These are phyloP conservation scores for Penicillium silybi DNA, from an alignment of 495 filamentous ascomycete species.

Conservation along the genomic window DNA sequence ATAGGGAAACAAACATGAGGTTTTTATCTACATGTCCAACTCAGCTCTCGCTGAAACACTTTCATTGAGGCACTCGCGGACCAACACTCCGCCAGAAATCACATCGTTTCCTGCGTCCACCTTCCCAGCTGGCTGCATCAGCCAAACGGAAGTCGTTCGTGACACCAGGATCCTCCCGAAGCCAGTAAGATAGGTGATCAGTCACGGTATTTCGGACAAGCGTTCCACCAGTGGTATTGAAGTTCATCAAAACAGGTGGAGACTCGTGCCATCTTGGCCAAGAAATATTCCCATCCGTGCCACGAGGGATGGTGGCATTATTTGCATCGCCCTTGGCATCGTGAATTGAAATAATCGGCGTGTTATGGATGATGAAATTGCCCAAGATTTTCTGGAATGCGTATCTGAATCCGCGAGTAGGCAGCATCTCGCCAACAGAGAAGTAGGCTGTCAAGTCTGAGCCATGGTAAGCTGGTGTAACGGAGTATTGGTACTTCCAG, in stretches of 20 bases:
- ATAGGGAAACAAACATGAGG: background rate
- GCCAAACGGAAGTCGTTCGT: constrained; percentile 45
- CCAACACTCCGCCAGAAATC: constrained; percentile 52
- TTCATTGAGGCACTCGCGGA: constrained; percentile 3
- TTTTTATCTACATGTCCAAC: too few relatives aligned
- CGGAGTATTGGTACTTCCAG: constrained; percentile 62
- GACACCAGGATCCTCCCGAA: constrained; percentile 38
- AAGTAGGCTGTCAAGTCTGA: constrained; percentile 53
- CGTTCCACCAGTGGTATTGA: constrained; percentile 20
- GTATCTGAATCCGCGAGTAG: constrained; percentile 9
- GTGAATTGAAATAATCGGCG: constrained; percentile 34
- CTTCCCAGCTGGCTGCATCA: constrained; percentile 53
- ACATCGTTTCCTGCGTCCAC: constrained; percentile 51
- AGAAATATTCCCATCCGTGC: background rate
- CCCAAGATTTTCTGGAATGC: constrained; percentile 36
- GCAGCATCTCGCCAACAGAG: constrained; percentile 16
- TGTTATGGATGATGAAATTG: constrained; percentile 50
- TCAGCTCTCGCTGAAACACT: background rate
- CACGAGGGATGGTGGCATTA: constrained; percentile 9
- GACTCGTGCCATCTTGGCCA: constrained; percentile 10
- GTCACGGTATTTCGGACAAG: constrained; percentile 8
- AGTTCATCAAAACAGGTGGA: constrained; percentile 12
- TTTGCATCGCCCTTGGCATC: constrained; percentile 7
- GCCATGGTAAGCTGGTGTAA: constrained; percentile 55
- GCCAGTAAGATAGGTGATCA: constrained; percentile 10